Base-by-base conservation (phyloP, 495 filamentous ascomycete species). In the Amniculicola lignicola region DNA sequence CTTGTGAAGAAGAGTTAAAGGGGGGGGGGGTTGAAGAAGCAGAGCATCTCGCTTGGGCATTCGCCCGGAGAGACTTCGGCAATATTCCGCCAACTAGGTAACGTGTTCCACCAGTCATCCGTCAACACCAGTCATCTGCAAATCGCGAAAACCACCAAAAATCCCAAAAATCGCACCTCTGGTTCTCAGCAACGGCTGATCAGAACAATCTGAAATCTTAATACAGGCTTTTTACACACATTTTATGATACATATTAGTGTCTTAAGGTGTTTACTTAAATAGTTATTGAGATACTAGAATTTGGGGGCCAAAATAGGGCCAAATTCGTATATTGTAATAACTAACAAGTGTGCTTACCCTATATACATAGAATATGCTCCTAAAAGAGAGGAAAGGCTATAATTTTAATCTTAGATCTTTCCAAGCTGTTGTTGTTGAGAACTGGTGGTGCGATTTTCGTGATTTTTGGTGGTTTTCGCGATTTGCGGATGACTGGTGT, bases 101-200 rank as follows among this genome's bases (percentile, higher is more conserved):
- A n/a, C n/a, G n/a, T n/a, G n/a, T n/a, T n/a, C n/a, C n/a, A n/a
- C n/a, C n/a, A n/a, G n/a, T n/a, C n/a, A n/a, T n/a, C n/a, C n/a
- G n/a, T n/a, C n/a, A n/a, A n/a, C n/a, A n/a, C n/a, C n/a, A n/a
- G n/a, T n/a, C n/a, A n/a, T n/a, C n/a, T n/a, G n/a, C n/a, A n/a
- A n/a, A n/a, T n/a, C n/a, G n/a, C n/a, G n/a, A 39, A 39, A 39
- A 39, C 36, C 36, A 39, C 36, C 36, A 39, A 39, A 39, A 39
- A 39, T 39, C 36, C 14, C n/a, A 39, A 39, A 39, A 39, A 39
- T 39, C 36, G 36, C n/a, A 12, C 36, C 36, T 39, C 19, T 12
- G 6, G 19, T 15, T 15, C n/a, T 39, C 36, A 39, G 19, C 36
- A 39, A 39, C 4, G n/a, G 14, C 14, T 15, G n/a, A 4, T 6